Evolutionary conservation across 176 grass and related monocot genomes (phyloP).

Genomic region (Oryza coarctata): DNA sequence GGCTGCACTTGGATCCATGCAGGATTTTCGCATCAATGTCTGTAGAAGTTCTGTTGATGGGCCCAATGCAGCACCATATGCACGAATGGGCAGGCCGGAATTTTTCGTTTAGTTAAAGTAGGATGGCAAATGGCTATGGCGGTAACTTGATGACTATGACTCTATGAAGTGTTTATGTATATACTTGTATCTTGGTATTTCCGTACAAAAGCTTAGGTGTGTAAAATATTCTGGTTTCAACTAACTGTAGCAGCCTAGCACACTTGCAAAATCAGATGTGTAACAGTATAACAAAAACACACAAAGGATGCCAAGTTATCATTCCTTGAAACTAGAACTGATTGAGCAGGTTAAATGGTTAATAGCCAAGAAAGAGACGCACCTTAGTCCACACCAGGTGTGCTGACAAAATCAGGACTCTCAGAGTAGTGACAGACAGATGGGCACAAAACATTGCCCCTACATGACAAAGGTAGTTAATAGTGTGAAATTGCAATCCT

Average conservation of each 20-base stretch:
- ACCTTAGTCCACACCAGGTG: constrained; percentile 25
- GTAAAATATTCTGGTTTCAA: neutral
- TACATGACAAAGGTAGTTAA: constrained; percentile 47
- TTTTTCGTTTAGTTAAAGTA: constrained; percentile 29
- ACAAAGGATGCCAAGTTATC: constrained; percentile 17
- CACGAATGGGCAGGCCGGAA: constrained; percentile 34
- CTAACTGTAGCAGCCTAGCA: constrained; percentile 15
- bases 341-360: neutral
- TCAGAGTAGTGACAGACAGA: constrained; percentile 33
- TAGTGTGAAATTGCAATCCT: constrained; percentile 3
- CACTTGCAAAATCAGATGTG: constrained; percentile 10
- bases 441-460: constrained; percentile 30
- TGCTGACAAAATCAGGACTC: constrained; percentile 1
- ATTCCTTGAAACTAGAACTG: constrained; percentile 10
- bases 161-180: neutral
- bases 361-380: constrained; percentile 34
- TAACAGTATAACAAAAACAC: constrained; percentile 2
- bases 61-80: constrained; percentile 36
- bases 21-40: constrained; percentile 94
- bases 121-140: constrained; percentile 35
- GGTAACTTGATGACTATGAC: constrained; percentile 38
- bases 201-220: neutral
- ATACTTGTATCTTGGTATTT: constrained; percentile 26
- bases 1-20: constrained; percentile 59
- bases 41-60: constrained; percentile 40